Base-by-base conservation (phyloP, 106 monocot species). In the Amphibolis antarctica region DNA sequence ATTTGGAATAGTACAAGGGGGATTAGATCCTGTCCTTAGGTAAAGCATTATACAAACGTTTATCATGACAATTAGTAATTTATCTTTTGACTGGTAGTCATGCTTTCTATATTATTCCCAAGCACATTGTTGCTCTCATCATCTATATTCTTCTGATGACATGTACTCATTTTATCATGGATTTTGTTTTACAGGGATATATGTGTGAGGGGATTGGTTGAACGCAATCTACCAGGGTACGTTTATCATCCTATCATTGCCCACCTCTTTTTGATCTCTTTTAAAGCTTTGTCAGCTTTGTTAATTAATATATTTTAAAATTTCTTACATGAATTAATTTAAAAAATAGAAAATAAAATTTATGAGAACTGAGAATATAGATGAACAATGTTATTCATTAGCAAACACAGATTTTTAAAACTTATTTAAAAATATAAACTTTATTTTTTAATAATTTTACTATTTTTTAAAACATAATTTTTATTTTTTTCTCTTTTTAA, bases 1-100 rank as follows among this genome's bases (percentile, higher is more conserved):
- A 75, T 96, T 96, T 76, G 96, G 96, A 54, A 96, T 96, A 66
- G 96, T 96, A 28, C 96, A 96, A 85, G 96, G 96, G 66, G 96
- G 96, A 69, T 53, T 96, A 72, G 96, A 96, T 77, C 96, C 96
- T 64, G 80, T 82, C 75, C 85, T 93, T 24, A 89, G 93, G 93
- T 93, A 62, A 78, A 71, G 23, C 68, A 43, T 13, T n/a, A n/a
- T 36, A 7, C 2, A 4, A 36, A 36, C 36, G 7, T 36, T 12
- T 47, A 24, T 68, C 42, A 26, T 25, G 24, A 14, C 42, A 29
- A 13, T 9, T 21, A 36, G 36, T 60, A 12, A 44, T 60, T 23
- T 25, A 15, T 57, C 15, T 27, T 57, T 15, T 57, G 25, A 26
- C 28, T 29, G 29, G 13, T 28, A 57, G 24, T 29, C 28, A 17